Evolutionary conservation across 148 eudicot species (phyloP), one percentile per base, ranked within the genome.

Genomic region (Dysphania ambrosioides): DNA sequence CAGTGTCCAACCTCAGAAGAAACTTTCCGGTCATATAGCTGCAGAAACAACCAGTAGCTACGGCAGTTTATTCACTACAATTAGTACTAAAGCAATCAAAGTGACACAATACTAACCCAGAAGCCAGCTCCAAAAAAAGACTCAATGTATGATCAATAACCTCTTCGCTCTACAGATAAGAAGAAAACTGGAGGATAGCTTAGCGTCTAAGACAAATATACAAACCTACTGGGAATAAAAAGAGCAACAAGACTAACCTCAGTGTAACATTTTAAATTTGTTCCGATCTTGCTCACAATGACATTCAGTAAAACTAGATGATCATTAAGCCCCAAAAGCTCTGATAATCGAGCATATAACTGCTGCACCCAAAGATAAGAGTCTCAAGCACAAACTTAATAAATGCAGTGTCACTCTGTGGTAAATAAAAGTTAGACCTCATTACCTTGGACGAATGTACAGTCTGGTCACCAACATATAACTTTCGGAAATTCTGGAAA

Each of bases 11-110:
- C 86, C 89, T 93, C 85, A 93, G 80, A 70, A 90, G 92, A 76
- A 90, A 90, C 83, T 87, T 93, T 72, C 98, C 98, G 16, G 96
- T 90, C 98, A 93, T 93, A 79, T 88, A 93, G 71, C 98, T 93
- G 87, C 81, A 77, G 67, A 79, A 70, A 65, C 16, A 23, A 42
- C 32, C 59, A 73, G 16, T 26, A 3, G 66, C n/a, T 11, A 60
- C 13, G 2, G 34, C 73, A 49, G 68, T 61, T 44, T 34, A 23
- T 19, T 59, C 8, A 26, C 21, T 66, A 8, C 66, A 51, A 78
- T 64, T 56, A 34, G 42, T 65, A 30, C 31, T 72, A 56, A 35
- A 11, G n/a, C 36, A 64, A 69, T 44, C 61, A 49, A 32, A 68
- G 38, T 21, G n/a, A 35, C 38, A 60, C 23, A 51, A 34, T 49